A percentile compares a stretch with the other conserved stretches of the same genome.
These are phyloP conservation scores for Sapria himalayana DNA, from an alignment of 345 rosid species.

Conservation along the genomic window DNA sequence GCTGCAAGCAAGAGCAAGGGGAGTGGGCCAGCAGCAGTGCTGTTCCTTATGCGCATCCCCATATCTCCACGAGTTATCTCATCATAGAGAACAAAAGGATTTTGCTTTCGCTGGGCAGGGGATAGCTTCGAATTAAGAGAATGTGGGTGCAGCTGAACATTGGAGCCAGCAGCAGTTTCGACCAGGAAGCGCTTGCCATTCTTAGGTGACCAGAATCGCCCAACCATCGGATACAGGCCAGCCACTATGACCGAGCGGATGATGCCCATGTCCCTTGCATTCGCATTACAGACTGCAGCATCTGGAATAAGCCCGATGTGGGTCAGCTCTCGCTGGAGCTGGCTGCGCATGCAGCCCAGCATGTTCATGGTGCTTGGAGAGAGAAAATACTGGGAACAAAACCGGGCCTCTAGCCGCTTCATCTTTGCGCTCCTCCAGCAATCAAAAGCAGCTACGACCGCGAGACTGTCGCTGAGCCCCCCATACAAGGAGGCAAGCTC, in stretches of 20 bases:
- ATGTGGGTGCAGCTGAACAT: slow-evolving; percentile 46
- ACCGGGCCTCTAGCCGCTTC: slow-evolving; percentile 30
- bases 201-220: slow-evolving; percentile 33
- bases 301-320: slow-evolving; percentile 47
- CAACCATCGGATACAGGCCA: slow-evolving; percentile 77
- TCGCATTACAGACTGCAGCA: slow-evolving; percentile 32
- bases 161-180: slow-evolving; percentile 59
- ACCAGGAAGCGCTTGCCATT: slow-evolving; percentile 25
- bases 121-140: slow-evolving; percentile 38
- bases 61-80: slow-evolving; percentile 81
- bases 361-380: slow-evolving; percentile 54
- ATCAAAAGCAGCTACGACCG: slow-evolving; percentile 77
- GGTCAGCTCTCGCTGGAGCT: slow-evolving; percentile 50
- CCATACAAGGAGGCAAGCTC: slow-evolving; percentile 76
- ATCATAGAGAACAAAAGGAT: slow-evolving; percentile 49
- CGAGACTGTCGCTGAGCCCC: slow-evolving; percentile 79
- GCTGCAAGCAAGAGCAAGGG: slow-evolving; percentile 50
- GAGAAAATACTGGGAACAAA: slow-evolving; percentile 64
- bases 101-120: slow-evolving; percentile 16
- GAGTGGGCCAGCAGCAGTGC: slow-evolving; percentile 50
- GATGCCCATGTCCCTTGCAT: slow-evolving; percentile 58
- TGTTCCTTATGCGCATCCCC: slow-evolving; percentile 50
- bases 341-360: slow-evolving; percentile 68
- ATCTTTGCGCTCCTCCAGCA: slow-evolving; percentile 71
- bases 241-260: slow-evolving; percentile 67